A percentile compares a stretch with the other conserved stretches of the same genome.
Evolutionary conservation across 345 rosid genomes (phyloP).

Genomic region (Streptanthus diversifolius): DNA sequence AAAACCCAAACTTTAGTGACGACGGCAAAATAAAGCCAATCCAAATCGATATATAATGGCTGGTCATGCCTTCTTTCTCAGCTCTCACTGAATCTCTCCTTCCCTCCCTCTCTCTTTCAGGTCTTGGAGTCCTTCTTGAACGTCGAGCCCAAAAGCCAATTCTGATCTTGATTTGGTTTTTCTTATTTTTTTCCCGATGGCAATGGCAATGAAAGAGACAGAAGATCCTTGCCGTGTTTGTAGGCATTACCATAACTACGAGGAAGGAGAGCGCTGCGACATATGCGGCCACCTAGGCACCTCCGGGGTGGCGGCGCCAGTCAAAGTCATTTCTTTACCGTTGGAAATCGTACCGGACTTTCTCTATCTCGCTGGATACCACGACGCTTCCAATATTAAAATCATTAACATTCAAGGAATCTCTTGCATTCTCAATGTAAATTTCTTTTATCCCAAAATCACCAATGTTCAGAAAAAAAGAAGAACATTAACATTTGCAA

Average conservation of each 20-base stretch:
- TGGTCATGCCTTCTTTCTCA: too few relatives aligned
- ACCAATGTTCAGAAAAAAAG: too few relatives aligned
- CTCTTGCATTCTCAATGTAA: neutral
- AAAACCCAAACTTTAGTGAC: too few relatives aligned
- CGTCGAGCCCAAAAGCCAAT: too few relatives aligned
- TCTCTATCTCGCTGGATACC: neutral
- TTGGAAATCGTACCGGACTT: neutral
- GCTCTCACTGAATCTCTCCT: too few relatives aligned
- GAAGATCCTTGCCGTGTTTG: neutral
- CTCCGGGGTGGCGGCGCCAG: neutral
- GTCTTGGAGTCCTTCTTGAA: neutral
- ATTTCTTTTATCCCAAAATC: neutral
- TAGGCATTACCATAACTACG: neutral
- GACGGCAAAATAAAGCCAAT: too few relatives aligned
- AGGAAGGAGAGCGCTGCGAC: neutral
- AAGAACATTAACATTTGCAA: too few relatives aligned
- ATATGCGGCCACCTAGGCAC: neutral
- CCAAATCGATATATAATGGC: too few relatives aligned
- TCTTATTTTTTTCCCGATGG: neutral
- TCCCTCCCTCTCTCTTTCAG: neutral
- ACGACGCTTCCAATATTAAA: neutral
- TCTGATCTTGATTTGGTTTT: neutral
- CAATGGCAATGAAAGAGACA: neutral
- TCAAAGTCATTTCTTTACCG: neutral
- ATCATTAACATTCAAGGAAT: neutral